Conservation (phyloP, 2,329 filamentous ascomycete genomes). For the Cladosporium sp. region DNA sequence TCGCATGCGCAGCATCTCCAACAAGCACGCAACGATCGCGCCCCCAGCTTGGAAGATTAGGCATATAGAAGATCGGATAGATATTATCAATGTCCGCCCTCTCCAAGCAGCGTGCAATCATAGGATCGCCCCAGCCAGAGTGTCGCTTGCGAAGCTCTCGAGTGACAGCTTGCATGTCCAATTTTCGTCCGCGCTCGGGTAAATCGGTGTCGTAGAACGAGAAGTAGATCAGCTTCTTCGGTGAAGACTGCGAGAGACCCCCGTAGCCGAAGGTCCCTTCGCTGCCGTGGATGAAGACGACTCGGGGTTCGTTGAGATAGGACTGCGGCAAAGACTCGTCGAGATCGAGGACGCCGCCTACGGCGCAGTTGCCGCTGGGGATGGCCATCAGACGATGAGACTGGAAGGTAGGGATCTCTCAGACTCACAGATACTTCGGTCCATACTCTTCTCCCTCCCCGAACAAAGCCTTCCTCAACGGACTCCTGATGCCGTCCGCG, state of each 20-base stretch:
- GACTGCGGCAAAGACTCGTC: slow-evolving; percentile 36
- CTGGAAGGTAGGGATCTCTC: neutral
- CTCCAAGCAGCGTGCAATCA: slow-evolving; percentile 36
- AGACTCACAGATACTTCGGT: slow-evolving; percentile 24
- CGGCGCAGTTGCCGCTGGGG: slow-evolving; percentile 32
- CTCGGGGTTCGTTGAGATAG: slow-evolving; percentile 33
- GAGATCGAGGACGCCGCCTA: slow-evolving; percentile 46
- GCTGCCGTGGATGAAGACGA: slow-evolving; percentile 48
- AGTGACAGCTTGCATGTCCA: slow-evolving; percentile 28
- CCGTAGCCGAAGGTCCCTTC: slow-evolving; percentile 55
- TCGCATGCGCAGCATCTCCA: slow-evolving; percentile 43
- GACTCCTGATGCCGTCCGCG: slow-evolving; percentile 24
- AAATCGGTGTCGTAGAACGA: slow-evolving; percentile 16
- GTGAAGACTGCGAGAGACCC: slow-evolving; percentile 6
- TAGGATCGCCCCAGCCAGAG: slow-evolving; percentile 47
- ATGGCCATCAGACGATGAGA: neutral
- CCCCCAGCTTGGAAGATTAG: slow-evolving; percentile 45
- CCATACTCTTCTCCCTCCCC: slow-evolving; percentile 35
- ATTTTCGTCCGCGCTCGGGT: neutral
- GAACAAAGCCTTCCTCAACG: slow-evolving; percentile 37
- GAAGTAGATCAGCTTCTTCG: slow-evolving; percentile 21
- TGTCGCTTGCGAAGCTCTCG: slow-evolving; percentile 45
- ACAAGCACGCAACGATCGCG: slow-evolving; percentile 34
- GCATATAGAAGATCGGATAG: slow-evolving; percentile 46
- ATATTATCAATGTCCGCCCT: slow-evolving; percentile 39